phyloP scores from a whole-genome alignment of 768 basidiomycete genomes.

The Punctularia strigosozonata region DNA sequence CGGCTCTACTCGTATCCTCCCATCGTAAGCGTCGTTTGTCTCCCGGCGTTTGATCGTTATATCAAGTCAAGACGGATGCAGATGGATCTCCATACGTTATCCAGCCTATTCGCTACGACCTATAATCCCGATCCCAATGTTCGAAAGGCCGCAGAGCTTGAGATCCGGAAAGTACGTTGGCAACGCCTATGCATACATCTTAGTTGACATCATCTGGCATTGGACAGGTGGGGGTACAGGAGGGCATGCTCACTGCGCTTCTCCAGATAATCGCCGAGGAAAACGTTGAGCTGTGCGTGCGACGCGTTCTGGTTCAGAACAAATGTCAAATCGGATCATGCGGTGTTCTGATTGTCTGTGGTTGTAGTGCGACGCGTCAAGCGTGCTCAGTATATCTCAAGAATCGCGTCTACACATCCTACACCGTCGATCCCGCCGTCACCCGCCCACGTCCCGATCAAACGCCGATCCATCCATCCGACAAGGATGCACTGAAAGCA shows the following conservation, averaged over 20 bases:
- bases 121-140: constrained; percentile 79
- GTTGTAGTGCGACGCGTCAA: constrained; percentile 62
- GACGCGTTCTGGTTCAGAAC: constrained; percentile 32
- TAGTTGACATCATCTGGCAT: constrained; percentile 2
- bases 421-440: constrained; percentile 39
- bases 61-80: too few species aligned
- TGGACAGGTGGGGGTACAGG: constrained; percentile 58
- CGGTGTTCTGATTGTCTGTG: too few species aligned
- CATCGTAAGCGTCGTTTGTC: too few species aligned
- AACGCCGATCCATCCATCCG: constrained; percentile 47
- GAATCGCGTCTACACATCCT: constrained; percentile 69
- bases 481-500: constrained; percentile 62
- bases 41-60: too few species aligned
- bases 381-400: constrained; percentile 84
- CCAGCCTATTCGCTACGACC: constrained; percentile 70
- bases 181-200: neutral
- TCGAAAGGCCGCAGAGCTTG: constrained; percentile 74
- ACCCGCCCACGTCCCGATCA: constrained; percentile 45
- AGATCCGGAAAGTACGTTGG: constrained; percentile 66
- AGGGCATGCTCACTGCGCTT: constrained; percentile 75
- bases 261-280: constrained; percentile 78
- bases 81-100: constrained; percentile 71
- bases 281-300: constrained; percentile 63
- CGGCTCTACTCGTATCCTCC: too few species aligned
- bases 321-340: too few species aligned